Conservation (phyloP, 352 stramenopile genomes). For the Nothophytophthora sp. region DNA sequence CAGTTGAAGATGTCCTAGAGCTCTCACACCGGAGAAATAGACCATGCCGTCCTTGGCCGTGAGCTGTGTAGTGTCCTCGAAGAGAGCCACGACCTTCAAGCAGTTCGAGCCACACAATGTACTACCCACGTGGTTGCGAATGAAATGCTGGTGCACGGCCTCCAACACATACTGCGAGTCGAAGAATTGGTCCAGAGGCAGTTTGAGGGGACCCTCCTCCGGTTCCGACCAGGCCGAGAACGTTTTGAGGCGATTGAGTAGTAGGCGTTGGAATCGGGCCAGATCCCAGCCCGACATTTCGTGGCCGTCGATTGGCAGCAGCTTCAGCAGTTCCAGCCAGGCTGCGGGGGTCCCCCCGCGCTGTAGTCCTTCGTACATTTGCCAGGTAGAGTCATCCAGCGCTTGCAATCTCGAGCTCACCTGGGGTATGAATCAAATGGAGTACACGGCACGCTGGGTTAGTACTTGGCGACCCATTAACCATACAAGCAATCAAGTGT, state of each 20-base stretch:
- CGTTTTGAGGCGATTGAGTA: conserved; percentile 37
- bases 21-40: conserved; percentile 27
- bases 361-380: conserved; percentile 5
- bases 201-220: conserved; percentile 18
- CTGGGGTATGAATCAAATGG: conserved; percentile 3
- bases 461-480: not conserved
- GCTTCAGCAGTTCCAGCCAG: conserved; percentile 12
- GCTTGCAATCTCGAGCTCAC: not conserved
- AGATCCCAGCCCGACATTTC: conserved; percentile 10
- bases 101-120: conserved; percentile 38
- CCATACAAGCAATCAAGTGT: not conserved
- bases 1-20: conserved; percentile 33
- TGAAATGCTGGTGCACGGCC: conserved; percentile 57
- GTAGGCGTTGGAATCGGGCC: conserved; percentile 30
- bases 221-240: conserved; percentile 38
- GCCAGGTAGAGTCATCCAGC: conserved; percentile 8
- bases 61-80: conserved; percentile 32
- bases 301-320: not conserved
- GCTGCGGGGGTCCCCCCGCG: not conserved
- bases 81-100: conserved; percentile 35
- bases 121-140: conserved; percentile 43
- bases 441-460: too few species aligned
- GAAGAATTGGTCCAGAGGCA: conserved; percentile 48
- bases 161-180: conserved; percentile 44
- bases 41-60: conserved; percentile 17